Conservation (phyloP, 2,329 filamentous ascomycete species). For the Trichoderma sp. region DNA sequence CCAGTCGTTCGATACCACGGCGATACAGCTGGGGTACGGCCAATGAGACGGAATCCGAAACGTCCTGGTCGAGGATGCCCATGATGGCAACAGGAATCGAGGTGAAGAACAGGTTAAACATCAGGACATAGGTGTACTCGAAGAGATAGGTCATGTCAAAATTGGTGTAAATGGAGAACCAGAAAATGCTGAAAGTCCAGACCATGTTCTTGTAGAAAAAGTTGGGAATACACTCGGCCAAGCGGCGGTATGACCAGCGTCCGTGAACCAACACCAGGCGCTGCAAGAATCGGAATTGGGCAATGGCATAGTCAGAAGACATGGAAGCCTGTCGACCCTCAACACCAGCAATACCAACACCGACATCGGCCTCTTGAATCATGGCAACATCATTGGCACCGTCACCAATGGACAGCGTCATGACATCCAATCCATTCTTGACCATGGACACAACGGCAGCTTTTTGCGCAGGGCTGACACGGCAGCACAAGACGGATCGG, state of each 20-base stretch:
- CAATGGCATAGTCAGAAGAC: slow-evolving; percentile 95
- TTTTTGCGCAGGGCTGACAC: slow-evolving; percentile 95
- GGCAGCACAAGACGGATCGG: slow-evolving; percentile 93
- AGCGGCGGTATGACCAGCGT: slow-evolving; percentile 91
- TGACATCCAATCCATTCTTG: slow-evolving; percentile 90
- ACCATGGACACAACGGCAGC: slow-evolving; percentile 97
- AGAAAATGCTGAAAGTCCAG: slow-evolving; percentile 95
- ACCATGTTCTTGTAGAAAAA: slow-evolving; percentile 99
- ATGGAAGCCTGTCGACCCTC: slow-evolving; percentile 92
- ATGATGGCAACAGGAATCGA: slow-evolving; percentile 93
- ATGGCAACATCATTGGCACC: slow-evolving; percentile 96
- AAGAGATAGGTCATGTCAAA: slow-evolving; percentile 97
- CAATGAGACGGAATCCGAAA: slow-evolving; percentile 89
- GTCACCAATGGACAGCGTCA: slow-evolving; percentile 91
- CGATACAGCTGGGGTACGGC: slow-evolving; percentile 95
- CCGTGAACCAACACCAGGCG: slow-evolving; percentile 86
- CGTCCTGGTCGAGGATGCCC: slow-evolving; percentile 96
- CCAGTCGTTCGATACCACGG: slow-evolving; percentile 89
- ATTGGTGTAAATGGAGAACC: slow-evolving; percentile 94
- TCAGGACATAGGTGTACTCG: slow-evolving; percentile 95
- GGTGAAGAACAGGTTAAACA: slow-evolving; percentile 97
- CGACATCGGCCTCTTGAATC: slow-evolving; percentile 97
- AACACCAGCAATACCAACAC: slow-evolving; percentile 90
- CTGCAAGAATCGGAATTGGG: slow-evolving; percentile 87
- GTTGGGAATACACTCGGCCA: slow-evolving; percentile 93